phyloP scores from a whole-genome alignment of 352 stramenopile species.

The Elongisporangium anandrum region DNA sequence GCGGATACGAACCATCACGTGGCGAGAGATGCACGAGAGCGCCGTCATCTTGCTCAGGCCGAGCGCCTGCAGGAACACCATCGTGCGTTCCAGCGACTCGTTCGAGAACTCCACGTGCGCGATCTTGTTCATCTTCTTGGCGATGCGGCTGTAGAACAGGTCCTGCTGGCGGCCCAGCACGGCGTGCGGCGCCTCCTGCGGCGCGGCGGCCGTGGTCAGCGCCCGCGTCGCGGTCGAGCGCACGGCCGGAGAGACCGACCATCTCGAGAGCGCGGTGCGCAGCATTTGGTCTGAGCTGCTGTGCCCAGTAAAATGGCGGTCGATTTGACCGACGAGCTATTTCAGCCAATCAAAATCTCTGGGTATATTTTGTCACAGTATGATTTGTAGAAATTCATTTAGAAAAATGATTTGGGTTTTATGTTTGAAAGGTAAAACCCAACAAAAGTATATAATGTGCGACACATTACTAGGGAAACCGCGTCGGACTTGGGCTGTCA shows the following conservation, averaged over 20 bases:
- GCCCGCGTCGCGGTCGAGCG: background rate
- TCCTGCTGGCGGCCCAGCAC: conserved; percentile 6
- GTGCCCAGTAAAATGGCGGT: background rate
- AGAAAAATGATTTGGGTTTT: too few species aligned
- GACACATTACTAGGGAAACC: too few species aligned
- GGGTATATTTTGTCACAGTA: background rate
- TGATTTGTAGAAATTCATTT: background rate
- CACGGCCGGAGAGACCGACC: background rate
- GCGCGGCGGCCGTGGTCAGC: background rate
- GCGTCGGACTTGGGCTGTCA: too few species aligned
- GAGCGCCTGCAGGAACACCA: conserved; percentile 22
- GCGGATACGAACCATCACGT: conserved; percentile 21
- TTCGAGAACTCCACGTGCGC: conserved; percentile 9
- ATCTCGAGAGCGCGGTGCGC: background rate
- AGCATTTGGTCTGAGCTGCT: background rate
- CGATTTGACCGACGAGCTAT: background rate
- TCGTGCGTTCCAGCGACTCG: conserved; percentile 19
- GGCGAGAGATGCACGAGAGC: conserved; percentile 23
- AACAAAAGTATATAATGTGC: too few species aligned
- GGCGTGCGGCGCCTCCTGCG: background rate
- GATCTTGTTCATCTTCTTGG: conserved; percentile 21
- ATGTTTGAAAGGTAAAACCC: too few species aligned
- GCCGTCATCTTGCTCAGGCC: conserved; percentile 25
- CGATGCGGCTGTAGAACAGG: conserved; percentile 31
- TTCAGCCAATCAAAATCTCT: background rate